Conservation (phyloP, 75 land plant genomes). For the Selaginella moellendorffii region DNA sequence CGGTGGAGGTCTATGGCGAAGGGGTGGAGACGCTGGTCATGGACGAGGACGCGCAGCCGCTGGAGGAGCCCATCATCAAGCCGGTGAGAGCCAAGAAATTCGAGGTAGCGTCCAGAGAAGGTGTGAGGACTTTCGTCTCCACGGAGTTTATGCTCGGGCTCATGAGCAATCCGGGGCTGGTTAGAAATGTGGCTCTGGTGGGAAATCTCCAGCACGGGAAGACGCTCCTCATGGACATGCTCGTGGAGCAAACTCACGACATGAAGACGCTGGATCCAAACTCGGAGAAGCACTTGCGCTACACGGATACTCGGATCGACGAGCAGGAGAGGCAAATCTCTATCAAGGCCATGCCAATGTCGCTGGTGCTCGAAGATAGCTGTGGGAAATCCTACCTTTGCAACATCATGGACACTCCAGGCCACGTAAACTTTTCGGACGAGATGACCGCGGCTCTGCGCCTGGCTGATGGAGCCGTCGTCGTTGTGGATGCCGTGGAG, state of each 20-base stretch:
- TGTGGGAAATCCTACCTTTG: conserved; percentile 79
- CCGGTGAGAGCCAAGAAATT: conserved; percentile 64
- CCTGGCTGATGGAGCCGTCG: conserved; percentile 95
- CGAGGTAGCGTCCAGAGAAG: conserved; percentile 73
- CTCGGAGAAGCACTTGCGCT: conserved; percentile 85
- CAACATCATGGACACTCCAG: conserved; percentile 95
- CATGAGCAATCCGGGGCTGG: conserved; percentile 69
- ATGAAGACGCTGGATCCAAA: conserved; percentile 57
- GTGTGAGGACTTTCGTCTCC: conserved; percentile 51
- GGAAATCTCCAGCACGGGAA: conserved; percentile 96
- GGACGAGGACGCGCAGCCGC: conserved; percentile 95
- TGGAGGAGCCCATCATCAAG: conserved; percentile 86
- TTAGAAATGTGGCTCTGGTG: conserved; percentile 78
- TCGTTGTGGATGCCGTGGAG: conserved; percentile 96
- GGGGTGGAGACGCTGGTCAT: conserved; percentile 94
- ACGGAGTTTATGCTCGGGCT: conserved; percentile 83
- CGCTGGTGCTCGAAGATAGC: conserved; percentile 87
- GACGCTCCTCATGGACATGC: conserved; percentile 93
- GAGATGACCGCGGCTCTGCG: conserved; percentile 97
- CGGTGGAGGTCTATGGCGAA: conserved; percentile 92
- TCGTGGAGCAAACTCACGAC: conserved; percentile 88
- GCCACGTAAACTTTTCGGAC: conserved; percentile 96
- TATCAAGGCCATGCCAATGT: conserved; percentile 91
- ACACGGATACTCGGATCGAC: conserved; percentile 90
- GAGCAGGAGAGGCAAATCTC: conserved; percentile 97